Evolutionary conservation across 768 basidiomycete species (phyloP).

Genomic region (Tricholoma saponaceum): DNA sequence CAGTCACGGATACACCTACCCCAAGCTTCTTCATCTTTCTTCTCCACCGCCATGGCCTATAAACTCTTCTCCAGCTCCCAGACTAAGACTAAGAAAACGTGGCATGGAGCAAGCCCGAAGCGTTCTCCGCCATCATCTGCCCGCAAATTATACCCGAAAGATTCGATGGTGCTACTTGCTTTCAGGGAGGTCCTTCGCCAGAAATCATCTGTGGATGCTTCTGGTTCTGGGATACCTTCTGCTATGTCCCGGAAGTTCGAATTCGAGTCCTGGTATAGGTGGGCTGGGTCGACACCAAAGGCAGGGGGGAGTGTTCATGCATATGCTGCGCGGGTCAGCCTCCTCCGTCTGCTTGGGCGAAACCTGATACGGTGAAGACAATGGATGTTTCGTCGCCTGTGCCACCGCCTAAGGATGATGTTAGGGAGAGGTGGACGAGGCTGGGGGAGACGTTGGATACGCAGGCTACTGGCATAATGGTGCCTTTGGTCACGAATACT

Average conservation of each 20-base stretch:
- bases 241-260: not conserved
- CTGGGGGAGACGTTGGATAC: not conserved
- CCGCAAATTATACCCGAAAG: conserved; percentile 60
- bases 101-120: conserved; percentile 59
- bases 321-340: not conserved
- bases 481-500: conserved; percentile 41
- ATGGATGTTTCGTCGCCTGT: conserved; percentile 21
- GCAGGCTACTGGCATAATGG: not conserved
- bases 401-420: conserved; percentile 21
- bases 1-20: conserved; percentile 6
- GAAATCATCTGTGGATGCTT: conserved; percentile 35
- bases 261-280: not conserved
- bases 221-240: conserved; percentile 4
- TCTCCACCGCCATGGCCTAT: conserved; percentile 43
- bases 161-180: conserved; percentile 51
- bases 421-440: not conserved
- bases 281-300: conserved; percentile 3
- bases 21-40: conserved; percentile 39
- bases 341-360: conserved; percentile 47
- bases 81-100: conserved; percentile 60
- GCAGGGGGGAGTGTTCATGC: not conserved
- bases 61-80: conserved; percentile 45
- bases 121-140: conserved; percentile 56
- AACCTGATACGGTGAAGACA: conserved; percentile 38
- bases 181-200: conserved; percentile 62